A percentile compares a stretch with the other conserved stretches of the same genome.
phyloP scores from a whole-genome alignment of 2,329 filamentous ascomycete species.

The Pseudogymnoascus sp. region DNA sequence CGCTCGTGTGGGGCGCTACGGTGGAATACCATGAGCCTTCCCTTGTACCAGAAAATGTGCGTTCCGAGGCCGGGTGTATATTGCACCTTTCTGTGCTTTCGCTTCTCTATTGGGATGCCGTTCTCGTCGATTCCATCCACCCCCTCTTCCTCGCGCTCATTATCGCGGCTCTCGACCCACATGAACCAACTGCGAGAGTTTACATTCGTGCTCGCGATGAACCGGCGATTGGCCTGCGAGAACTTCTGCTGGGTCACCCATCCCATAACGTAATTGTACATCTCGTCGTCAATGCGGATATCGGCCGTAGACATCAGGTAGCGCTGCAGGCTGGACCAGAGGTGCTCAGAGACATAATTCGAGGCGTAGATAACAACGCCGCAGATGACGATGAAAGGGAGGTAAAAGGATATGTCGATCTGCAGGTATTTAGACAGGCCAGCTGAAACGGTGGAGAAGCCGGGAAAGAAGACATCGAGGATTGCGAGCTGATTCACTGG shows the following conservation, averaged over 20 bases:
- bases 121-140: slow-evolving; percentile 23
- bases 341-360: slow-evolving; percentile 42
- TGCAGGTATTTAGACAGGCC: slow-evolving; percentile 47
- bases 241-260: slow-evolving; percentile 59
- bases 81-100: slow-evolving; percentile 30
- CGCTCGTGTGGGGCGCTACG: slow-evolving; percentile 36
- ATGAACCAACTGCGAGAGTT: slow-evolving; percentile 44
- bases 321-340: slow-evolving; percentile 39
- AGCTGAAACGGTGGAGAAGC: slow-evolving; percentile 49
- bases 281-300: slow-evolving; percentile 60
- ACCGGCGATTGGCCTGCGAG: slow-evolving; percentile 48
- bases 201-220: slow-evolving; percentile 56
- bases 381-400: slow-evolving; percentile 46
- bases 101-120: slow-evolving; percentile 31
- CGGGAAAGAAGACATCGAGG: slow-evolving; percentile 57
- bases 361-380: slow-evolving; percentile 42
- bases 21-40: slow-evolving; percentile 48
- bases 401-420: slow-evolving; percentile 53
- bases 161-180: slow-evolving; percentile 33
- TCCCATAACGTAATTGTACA: slow-evolving; percentile 63
- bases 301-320: slow-evolving; percentile 58
- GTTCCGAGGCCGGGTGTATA: slow-evolving; percentile 61
- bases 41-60: slow-evolving; percentile 61
- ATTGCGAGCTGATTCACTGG: slow-evolving; percentile 29
- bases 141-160: slow-evolving; percentile 40